Conservation (phyloP, 164 flowering plant genomes). For the Warburgia ugandensis region DNA sequence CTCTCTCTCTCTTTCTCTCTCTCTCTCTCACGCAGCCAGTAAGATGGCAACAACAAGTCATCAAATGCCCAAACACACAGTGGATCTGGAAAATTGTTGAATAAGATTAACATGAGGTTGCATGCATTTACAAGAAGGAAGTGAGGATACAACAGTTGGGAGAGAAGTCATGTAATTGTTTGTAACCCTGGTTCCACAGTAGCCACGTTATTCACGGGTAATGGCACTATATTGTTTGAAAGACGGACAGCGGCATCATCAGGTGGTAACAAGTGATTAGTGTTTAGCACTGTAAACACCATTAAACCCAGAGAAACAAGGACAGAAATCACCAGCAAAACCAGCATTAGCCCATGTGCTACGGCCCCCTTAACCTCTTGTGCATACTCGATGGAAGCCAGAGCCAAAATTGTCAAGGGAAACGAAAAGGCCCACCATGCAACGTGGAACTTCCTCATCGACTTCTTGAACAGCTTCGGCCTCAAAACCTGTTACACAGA, state of each 20-base stretch:
- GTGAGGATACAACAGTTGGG: too few relatives aligned
- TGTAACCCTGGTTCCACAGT: too few relatives aligned
- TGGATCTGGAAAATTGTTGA: too few relatives aligned
- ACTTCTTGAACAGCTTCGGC: slow-evolving; percentile 42
- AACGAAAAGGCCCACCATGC: slow-evolving; percentile 49
- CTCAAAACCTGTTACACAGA: slow-evolving; percentile 23
- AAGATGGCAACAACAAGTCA: too few relatives aligned
- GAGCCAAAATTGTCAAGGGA: slow-evolving; percentile 29
- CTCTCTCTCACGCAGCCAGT: too few relatives aligned
- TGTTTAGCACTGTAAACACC: slow-evolving; percentile 22
- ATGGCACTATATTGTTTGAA: too few relatives aligned
- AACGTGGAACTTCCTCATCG: slow-evolving; percentile 36
- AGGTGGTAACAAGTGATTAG: slow-evolving; percentile 13
- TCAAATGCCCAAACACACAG: too few relatives aligned
- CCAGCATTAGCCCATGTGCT: slow-evolving; percentile 20
- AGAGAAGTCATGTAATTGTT: too few relatives aligned
- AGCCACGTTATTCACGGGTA: too few relatives aligned
- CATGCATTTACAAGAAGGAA: too few relatives aligned
- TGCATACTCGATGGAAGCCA: slow-evolving; percentile 31
- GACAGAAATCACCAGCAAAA: slow-evolving; percentile 21
- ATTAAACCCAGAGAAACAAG: slow-evolving; percentile 19
- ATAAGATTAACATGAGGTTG: too few relatives aligned
- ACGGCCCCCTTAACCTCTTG: slow-evolving; percentile 19
- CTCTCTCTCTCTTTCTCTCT: too few relatives aligned
- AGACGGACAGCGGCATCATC: slow-evolving; percentile 11